Evolutionary conservation across 1,284 basidiomycete genomes (phyloP).

Genomic region (Vanrija sp.): DNA sequence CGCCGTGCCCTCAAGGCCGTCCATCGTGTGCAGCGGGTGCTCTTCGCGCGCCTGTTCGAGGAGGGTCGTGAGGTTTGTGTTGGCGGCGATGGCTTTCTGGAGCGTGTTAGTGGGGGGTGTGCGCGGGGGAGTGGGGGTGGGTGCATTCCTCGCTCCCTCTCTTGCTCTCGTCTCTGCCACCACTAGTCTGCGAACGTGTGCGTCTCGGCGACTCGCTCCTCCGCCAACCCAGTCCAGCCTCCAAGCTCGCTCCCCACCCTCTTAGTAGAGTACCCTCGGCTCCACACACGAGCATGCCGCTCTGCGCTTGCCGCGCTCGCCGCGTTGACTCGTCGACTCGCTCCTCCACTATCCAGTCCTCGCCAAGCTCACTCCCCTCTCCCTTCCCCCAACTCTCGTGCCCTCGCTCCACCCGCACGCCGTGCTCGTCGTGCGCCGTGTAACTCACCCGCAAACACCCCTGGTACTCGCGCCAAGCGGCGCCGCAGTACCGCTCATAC

Average conservation of each 20-base stretch:
- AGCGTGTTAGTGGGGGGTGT: background rate
- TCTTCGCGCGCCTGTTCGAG: conserved; percentile 76
- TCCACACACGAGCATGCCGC: too few species aligned
- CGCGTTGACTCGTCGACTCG: too few species aligned
- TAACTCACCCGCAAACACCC: conserved; percentile 67
- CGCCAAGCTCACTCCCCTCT: background rate
- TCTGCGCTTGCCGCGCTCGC: too few species aligned
- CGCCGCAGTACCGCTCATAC: conserved; percentile 77
- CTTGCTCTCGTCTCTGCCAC: too few species aligned
- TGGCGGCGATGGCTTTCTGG: conserved; percentile 76
- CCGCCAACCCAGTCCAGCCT: too few species aligned
- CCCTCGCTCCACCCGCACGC: background rate
- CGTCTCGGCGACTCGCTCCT: too few species aligned
- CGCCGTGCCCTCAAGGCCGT: conserved; percentile 37
- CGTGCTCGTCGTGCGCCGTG: background rate
- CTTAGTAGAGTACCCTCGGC: too few species aligned
- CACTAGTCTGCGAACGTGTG: too few species aligned
- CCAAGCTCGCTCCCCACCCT: too few species aligned
- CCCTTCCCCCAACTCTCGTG: background rate
- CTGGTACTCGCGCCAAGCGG: conserved; percentile 72
- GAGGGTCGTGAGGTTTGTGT: conserved; percentile 64
- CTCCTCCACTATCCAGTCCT: too few species aligned
- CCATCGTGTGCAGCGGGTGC: conserved; percentile 59
- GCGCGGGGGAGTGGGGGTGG: background rate
- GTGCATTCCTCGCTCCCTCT: too few species aligned